Percentiles rank a stretch among this genome's conserved stretches.
phyloP scores from a whole-genome alignment of 768 basidiomycete species.

The Collybia sordida region DNA sequence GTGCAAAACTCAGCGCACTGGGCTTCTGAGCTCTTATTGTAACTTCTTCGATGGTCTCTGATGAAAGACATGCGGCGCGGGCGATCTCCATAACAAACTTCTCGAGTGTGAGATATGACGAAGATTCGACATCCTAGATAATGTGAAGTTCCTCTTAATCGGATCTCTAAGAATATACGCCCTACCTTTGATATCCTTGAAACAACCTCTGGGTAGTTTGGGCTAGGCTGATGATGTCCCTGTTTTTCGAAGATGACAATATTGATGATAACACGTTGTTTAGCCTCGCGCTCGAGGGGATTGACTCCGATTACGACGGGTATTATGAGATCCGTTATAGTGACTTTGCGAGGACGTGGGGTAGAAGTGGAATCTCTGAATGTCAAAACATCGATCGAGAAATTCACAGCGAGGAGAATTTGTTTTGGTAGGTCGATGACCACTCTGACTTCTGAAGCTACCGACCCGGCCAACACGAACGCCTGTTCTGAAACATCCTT shows the following conservation, averaged over 20 bases:
- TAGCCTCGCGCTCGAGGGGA: slow-evolving; percentile 61
- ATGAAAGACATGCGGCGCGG: slow-evolving; percentile 31
- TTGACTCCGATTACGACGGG: slow-evolving; percentile 71
- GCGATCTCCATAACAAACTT: slow-evolving; percentile 52
- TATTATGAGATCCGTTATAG: slow-evolving; percentile 45
- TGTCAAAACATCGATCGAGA: slow-evolving; percentile 38
- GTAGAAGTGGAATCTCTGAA: background rate
- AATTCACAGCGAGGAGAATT: slow-evolving; percentile 47
- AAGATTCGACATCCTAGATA: slow-evolving; percentile 45
- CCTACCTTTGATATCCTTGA: slow-evolving; percentile 32
- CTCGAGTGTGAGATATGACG: slow-evolving; percentile 61
- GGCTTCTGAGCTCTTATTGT: slow-evolving; percentile 67
- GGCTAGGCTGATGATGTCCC: slow-evolving; percentile 16
- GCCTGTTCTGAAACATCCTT: slow-evolving; percentile 33
- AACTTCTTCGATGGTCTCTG: slow-evolving; percentile 34
- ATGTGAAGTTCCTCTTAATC: background rate
- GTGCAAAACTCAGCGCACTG: slow-evolving; percentile 66
- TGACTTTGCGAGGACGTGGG: slow-evolving; percentile 24
- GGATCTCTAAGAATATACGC: background rate
- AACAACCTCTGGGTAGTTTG: slow-evolving; percentile 38
- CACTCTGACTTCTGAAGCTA: slow-evolving; percentile 37
- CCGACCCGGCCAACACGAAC: slow-evolving; percentile 36
- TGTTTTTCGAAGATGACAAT: slow-evolving; percentile 40
- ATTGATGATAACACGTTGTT: slow-evolving; percentile 62
- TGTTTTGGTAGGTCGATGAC: slow-evolving; percentile 45